These are phyloP conservation scores for Domatiomyces catenatus DNA, from an alignment of 2,329 filamentous ascomycete species.

Conservation along the genomic window DNA sequence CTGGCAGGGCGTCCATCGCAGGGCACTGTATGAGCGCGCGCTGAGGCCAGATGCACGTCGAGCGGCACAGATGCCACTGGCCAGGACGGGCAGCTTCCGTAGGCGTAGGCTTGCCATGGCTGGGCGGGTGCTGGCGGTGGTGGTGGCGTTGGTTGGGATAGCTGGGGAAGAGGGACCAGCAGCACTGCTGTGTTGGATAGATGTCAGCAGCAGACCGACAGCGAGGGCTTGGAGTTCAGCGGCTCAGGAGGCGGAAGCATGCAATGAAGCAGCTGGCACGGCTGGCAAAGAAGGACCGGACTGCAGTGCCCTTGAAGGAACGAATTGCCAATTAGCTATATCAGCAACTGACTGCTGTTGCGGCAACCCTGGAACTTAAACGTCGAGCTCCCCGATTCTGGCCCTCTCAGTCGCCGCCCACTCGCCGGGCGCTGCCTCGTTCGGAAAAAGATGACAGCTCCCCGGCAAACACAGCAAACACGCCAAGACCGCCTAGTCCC, in stretches of 20 bases:
- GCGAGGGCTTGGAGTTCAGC: background rate
- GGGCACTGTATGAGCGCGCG: constrained; percentile 10
- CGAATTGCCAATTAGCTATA: background rate
- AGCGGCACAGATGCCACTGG: constrained; percentile 10
- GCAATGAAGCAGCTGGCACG: background rate
- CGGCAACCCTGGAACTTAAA: background rate
- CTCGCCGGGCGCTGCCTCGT: background rate
- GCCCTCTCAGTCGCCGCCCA: background rate
- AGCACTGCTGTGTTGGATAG: background rate
- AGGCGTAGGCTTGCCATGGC: constrained; percentile 14
- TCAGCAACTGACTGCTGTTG: background rate
- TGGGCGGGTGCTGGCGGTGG: constrained; percentile 1
- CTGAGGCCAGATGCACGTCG: constrained; percentile 5
- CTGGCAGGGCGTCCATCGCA: constrained; percentile 8
- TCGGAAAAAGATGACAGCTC: background rate
- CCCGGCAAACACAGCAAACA: background rate
- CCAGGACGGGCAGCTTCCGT: constrained; percentile 12
- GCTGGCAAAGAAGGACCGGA: background rate
- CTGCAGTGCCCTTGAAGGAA: background rate
- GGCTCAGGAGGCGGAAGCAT: background rate
- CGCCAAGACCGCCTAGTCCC: background rate
- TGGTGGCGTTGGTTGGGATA: background rate
- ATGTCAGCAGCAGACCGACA: background rate
- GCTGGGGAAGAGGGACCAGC: background rate
- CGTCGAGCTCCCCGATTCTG: background rate